Base-by-base conservation (phyloP, 2,329 filamentous ascomycete species). In the Phialophora chinensis region DNA sequence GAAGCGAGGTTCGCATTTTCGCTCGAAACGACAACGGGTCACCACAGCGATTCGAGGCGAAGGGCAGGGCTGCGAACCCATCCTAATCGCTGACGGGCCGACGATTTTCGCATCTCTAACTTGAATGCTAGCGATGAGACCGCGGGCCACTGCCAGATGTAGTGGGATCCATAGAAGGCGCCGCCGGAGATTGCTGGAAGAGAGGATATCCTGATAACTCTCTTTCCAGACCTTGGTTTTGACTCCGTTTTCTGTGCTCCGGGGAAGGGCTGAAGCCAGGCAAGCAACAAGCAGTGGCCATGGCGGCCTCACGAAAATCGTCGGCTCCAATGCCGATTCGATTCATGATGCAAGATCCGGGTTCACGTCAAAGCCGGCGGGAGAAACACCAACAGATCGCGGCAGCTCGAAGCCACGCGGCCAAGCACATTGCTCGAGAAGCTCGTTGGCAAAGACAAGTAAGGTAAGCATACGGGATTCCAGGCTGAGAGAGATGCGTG, bases 251-350 rank as follows among this genome's bases (percentile, higher is more conserved):
- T n/a, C 14, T 44, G 14, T 17, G 49, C 49, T 52, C 49, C 12
- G 1, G 49, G 20, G 14, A 52, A 29, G 10, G 20, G 1, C 8
- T 2, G 49, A 27, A 23, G 23, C 49, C 25, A 27, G 10, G 25
- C 23, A 10, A 27, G 49, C 10, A 12, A 5, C 20, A 27, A 52
- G 20, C 23, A 12, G 49, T 7, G n/a, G 23, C 3, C 0, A 60
- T 60, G 57, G 57, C 42, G 25, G 50, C 57, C 57, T 2, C 6
- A 14, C 27, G 31, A 17, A 23, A 25, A n/a, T 35, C 57, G n/a
- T 31, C 57, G 7, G 57, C 57, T 50, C 57, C 57, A 49, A 60
- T 60, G 38, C 38, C 57, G 6, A 47, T 60, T 31, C 38, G 27
- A 3, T 23, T 60, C 42, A 50, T 60, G 42, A 60, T 60, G 25